A percentile compares a stretch with the other conserved stretches of the same genome.
These are phyloP conservation scores for Setaria viridis DNA, from an alignment of 202 grass and related monocot species.

Conservation along the genomic window DNA sequence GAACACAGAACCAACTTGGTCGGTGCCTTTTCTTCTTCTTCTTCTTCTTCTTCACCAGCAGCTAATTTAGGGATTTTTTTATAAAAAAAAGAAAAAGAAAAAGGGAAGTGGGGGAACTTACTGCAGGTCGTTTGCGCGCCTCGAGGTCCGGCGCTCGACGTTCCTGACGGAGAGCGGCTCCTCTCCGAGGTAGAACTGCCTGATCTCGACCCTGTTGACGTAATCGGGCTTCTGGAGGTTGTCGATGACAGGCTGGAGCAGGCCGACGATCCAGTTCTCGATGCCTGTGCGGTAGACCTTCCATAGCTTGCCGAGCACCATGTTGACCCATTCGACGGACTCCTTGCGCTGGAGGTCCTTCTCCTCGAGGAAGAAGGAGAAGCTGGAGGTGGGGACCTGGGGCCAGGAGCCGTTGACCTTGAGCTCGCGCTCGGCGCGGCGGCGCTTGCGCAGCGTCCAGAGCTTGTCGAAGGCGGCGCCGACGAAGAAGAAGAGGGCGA, in stretches of 20 bases:
- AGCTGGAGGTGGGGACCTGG: conserved; percentile 90
- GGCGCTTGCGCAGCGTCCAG: conserved; percentile 77
- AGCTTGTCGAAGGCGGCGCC: conserved; percentile 92
- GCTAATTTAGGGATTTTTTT: not conserved
- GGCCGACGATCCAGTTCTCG: conserved; percentile 93
- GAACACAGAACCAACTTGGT: not conserved
- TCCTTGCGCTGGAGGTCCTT: conserved; percentile 99
- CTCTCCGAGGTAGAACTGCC: conserved; percentile 94
- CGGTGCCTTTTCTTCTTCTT: not conserved
- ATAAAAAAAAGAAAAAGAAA: no score
- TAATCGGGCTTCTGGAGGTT: conserved; percentile 89
- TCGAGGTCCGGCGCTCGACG: conserved; percentile 85
- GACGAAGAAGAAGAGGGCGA: conserved; percentile 97
- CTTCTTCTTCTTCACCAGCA: not conserved
- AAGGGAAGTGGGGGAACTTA: conserved; percentile 41
- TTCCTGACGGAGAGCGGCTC: conserved; percentile 93
- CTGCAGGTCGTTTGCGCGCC: conserved; percentile 88
- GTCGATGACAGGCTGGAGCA: conserved; percentile 94
- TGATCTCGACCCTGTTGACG: conserved; percentile 93
- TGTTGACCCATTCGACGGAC: conserved; percentile 99
- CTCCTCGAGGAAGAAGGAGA: conserved; percentile 90
- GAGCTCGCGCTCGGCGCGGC: conserved; percentile 64
- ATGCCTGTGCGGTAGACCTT: conserved; percentile 94
- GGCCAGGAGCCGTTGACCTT: conserved; percentile 91
- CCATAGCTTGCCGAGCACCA: conserved; percentile 98